These are phyloP conservation scores for Ogataea salicorniae DNA, from an alignment of 805 yeast genomes.

Conservation along the genomic window DNA sequence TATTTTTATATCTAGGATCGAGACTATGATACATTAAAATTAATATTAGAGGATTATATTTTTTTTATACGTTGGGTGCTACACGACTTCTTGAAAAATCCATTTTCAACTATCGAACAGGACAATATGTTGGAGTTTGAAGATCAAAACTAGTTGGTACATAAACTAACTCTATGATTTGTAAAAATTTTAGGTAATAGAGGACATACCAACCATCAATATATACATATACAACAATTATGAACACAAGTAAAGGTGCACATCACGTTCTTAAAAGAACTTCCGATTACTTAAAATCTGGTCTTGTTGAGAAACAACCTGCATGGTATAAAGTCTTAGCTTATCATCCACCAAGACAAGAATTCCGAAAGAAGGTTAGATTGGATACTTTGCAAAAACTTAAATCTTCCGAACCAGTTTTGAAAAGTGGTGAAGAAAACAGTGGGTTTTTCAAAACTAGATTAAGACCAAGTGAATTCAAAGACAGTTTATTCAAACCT, in stretches of 20 bases:
- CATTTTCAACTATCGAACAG: too few relatives aligned
- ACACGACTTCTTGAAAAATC: too few relatives aligned
- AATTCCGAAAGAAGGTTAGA: conserved; percentile 44
- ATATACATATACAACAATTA: conserved; percentile 15
- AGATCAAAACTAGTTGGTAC: too few relatives aligned
- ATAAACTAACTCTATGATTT: too few relatives aligned
- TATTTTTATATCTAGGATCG: too few relatives aligned
- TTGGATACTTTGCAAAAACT: conserved; percentile 24
- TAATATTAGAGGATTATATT: too few relatives aligned
- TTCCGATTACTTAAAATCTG: conserved; percentile 66
- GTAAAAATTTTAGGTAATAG: too few relatives aligned
- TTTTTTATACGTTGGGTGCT: too few relatives aligned
- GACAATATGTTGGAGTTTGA: too few relatives aligned
- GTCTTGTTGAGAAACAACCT: conserved; percentile 68
- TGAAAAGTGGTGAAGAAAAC: conserved; percentile 9
- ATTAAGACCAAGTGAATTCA: conserved; percentile 31
- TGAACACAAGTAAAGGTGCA: conserved; percentile 77
- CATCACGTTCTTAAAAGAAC: conserved; percentile 75
- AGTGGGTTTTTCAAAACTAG: conserved; percentile 41
- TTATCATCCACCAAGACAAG: conserved; percentile 71
- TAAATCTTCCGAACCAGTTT: conserved; percentile 13
- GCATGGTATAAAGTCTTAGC: conserved; percentile 88
- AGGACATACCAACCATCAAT: too few relatives aligned
- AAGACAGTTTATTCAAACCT: conserved; percentile 43
- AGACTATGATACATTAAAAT: too few relatives aligned